Base-by-base conservation (phyloP, 2,329 filamentous ascomycete species). In the Trichoderma lentiforme region DNA sequence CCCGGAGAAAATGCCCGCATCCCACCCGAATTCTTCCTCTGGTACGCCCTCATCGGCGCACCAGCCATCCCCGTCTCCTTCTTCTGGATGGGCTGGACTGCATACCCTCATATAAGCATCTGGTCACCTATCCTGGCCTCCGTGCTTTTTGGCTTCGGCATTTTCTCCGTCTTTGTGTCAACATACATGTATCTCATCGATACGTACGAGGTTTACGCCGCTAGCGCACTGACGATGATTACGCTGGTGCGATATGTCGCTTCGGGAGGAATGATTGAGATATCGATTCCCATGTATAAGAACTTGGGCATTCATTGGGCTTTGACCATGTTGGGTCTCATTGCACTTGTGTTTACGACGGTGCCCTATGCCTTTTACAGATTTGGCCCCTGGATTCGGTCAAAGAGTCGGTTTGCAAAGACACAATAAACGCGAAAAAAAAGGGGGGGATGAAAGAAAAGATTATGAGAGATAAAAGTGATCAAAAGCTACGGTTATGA, bases 301-400 rank as follows among this genome's bases (percentile, higher is more conserved):
- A 76, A 77, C 0, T 76, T 84, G 36, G 82, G 82, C 1, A 79
- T 81, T 7, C 83, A 83, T 72, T 84, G 82, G 78, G 82, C 82
- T 5, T 78, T 84, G 77, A 84, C 80, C 12, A 65, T 82, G 32
- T 73, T 84, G 14, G 83, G 81, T 0, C 79, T 78, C 11, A 65
- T 71, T 4, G 51, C 69, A 0, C 32, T 60, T 6, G 69, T 81
- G 3, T 66, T 83, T 62, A 73, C 77, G 0, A 79, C 80, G 0
- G 80, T 78, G 6, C 80, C 81, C 0, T 75, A 80, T 76, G 65
- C 85, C 11, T 81, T 83, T 58, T 80, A 77, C 72, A 76, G 71
- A 21, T 76, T 76, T 62, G 81, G 82, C 0, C 72, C 88, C 81
- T 83, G 84, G 56, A 84, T 86, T 78, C 90, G 88, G 65, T 83